Percentiles rank a stretch among this genome's conserved stretches.
Conservation (phyloP, 345 rosid species). For the Litchi chinensis region DNA sequence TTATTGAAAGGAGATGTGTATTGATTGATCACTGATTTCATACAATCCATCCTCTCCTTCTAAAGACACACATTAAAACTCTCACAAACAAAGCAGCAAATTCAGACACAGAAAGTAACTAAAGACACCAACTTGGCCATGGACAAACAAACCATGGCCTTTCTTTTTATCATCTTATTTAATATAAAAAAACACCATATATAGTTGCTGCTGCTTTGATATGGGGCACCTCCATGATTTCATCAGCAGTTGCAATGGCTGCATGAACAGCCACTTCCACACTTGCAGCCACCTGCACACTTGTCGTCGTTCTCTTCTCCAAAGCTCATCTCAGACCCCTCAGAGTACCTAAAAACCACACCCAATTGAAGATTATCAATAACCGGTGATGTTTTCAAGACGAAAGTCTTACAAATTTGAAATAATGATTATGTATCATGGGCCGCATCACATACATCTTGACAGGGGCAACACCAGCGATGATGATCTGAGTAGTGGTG, state of each 20-base stretch:
- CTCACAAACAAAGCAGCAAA: neutral
- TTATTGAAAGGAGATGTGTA: neutral
- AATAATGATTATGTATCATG: too few relatives aligned
- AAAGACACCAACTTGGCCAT: neutral
- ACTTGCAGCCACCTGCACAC: conserved; percentile 44
- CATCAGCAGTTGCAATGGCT: conserved; percentile 49
- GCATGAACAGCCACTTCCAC: conserved; percentile 74
- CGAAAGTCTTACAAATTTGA: too few relatives aligned
- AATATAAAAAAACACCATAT: neutral
- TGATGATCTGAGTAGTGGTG: conserved; percentile 26
- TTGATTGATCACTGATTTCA: neutral
- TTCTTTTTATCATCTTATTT: neutral
- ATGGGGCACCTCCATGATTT: neutral
- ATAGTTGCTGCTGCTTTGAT: conserved; percentile 25
- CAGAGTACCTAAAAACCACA: conserved; percentile 25
- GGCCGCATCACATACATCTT: conserved; percentile 11
- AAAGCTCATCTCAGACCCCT: conserved; percentile 38
- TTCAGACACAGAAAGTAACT: neutral
- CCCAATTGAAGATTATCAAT: neutral
- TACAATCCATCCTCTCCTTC: neutral
- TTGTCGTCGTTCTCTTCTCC: conserved; percentile 36
- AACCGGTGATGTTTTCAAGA: too few relatives aligned
- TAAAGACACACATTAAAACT: neutral
- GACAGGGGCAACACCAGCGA: conserved; percentile 38
- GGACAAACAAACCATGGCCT: neutral